phyloP scores from a whole-genome alignment of 805 yeast species.

The Saturnispora galanensis region DNA sequence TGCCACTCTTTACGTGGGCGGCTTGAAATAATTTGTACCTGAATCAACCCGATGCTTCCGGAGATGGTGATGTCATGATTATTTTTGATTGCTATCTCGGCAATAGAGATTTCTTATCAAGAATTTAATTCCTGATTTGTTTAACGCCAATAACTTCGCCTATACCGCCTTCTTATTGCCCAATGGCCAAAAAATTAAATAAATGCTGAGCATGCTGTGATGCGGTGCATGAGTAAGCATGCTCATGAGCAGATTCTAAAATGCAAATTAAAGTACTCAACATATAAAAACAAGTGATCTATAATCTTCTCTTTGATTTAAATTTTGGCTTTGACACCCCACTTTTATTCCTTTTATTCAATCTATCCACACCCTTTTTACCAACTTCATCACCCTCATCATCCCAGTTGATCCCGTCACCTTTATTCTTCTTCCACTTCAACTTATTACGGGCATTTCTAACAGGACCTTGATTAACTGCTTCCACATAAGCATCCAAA shows the following conservation, averaged over 20 bases:
- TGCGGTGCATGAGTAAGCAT: not conserved
- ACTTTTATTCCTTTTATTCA: slow-evolving; percentile 14
- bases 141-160: too few relatives aligned
- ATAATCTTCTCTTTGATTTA: slow-evolving; percentile 52
- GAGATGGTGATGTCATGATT: too few relatives aligned
- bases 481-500: slow-evolving; percentile 87
- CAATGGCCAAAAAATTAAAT: too few relatives aligned
- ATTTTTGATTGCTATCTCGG: too few relatives aligned
- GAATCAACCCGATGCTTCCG: too few relatives aligned
- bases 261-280: not conserved
- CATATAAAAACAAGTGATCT: slow-evolving; percentile 9
- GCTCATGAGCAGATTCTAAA: not conserved
- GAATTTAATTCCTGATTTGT: too few relatives aligned
- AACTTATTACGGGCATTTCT: slow-evolving; percentile 89
- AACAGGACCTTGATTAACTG: slow-evolving; percentile 85
- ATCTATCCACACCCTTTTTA: slow-evolving; percentile 7
- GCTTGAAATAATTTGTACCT: too few relatives aligned
- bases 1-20: too few relatives aligned
- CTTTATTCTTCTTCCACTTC: slow-evolving; percentile 56
- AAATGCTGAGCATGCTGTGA: too few relatives aligned
- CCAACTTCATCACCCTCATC: slow-evolving; percentile 21
- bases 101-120: too few relatives aligned
- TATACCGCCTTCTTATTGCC: too few relatives aligned
- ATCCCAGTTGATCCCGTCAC: slow-evolving; percentile 43
- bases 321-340: slow-evolving; percentile 36